Base-by-base conservation (phyloP, 139 green algal genomes). In the Coccomyxa sp. region DNA sequence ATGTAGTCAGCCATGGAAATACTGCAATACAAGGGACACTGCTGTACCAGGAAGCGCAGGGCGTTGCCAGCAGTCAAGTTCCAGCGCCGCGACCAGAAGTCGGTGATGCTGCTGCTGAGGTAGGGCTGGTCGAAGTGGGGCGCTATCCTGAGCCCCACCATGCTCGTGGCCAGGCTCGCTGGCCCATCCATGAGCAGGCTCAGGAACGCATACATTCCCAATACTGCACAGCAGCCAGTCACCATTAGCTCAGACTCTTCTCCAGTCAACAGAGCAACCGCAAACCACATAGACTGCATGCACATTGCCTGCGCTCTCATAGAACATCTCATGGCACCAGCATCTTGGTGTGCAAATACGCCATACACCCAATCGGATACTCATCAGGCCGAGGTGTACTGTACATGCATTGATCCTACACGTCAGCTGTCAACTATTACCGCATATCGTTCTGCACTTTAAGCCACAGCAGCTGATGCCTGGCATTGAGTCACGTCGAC, bases 1-100 rank as follows among this genome's bases (percentile, higher is more conserved):
- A 4, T 31, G 5, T 64, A 6, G 5, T 31, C 3, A 64, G 50
- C 2, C 27, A 1, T 1, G 22, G 22, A 64, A 7, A 64, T 64
- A 3, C 27, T 64, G 50, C 50, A 64, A 31, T 18, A 64, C 27
- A 18, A 64, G 27, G 50, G 50, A 64, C 22, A 7, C 1, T 18
- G 50, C 50, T 22, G 22, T 22, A 64, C 64, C 16, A 88, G 41
- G 55, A 55, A 69, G 6, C 82, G 68, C 16, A 92, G 81, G 35
- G 81, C 74, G 31, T 85, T 82, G 16, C 81, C 81, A n/a, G 82
- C 76, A 14, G 80, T 87, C 36, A 92, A 54, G 80, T 92, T 91
- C 88, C 88, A 92, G 24, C 88, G 86, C 38, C 79, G 78, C 9
- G 73, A 78, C 88, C 88, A 92, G 36, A 88, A 88, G 41, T 85